These are phyloP conservation scores for Candida ulmi DNA, from an alignment of 805 yeast species.

Conservation along the genomic window DNA sequence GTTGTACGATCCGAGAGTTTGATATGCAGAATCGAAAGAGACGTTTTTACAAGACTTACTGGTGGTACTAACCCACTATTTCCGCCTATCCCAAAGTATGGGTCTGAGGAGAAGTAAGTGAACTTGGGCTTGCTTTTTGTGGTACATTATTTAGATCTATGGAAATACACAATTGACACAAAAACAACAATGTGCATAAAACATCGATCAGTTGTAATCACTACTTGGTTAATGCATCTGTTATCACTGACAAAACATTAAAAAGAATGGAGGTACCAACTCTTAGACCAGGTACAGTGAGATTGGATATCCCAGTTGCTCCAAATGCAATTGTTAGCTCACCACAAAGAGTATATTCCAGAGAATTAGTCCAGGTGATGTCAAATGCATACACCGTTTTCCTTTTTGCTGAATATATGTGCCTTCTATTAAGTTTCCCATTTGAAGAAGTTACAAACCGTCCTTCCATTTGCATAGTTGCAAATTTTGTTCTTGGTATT, in stretches of 20 bases:
- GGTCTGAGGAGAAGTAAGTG: background rate
- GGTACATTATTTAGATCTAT: background rate
- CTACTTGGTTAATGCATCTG: too few relatives aligned
- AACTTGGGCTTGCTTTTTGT: too few relatives aligned
- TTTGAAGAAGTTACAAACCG: slow-evolving; percentile 15
- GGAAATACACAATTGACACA: background rate
- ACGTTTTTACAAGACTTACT: slow-evolving; percentile 11
- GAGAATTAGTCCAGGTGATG: background rate
- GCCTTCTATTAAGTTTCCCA: slow-evolving; percentile 9
- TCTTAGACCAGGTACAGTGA: too few relatives aligned
- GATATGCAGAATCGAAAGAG: slow-evolving; percentile 50
- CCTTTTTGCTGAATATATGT: slow-evolving; percentile 11
- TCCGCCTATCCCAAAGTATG: slow-evolving; percentile 3
- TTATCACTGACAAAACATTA: too few relatives aligned
- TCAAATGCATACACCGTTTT: background rate
- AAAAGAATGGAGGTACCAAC: too few relatives aligned
- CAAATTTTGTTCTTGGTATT: slow-evolving; percentile 5
- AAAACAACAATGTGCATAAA: too few relatives aligned
- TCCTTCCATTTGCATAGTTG: slow-evolving; percentile 11
- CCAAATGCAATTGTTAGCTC: slow-evolving; percentile 4
- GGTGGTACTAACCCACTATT: background rate
- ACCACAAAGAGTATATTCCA: background rate
- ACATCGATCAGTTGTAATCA: too few relatives aligned
- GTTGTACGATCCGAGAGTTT: slow-evolving; percentile 49
- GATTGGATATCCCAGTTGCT: slow-evolving; percentile 1